phyloP scores from a whole-genome alignment of 1,284 basidiomycete species.

The Malassezia globosa region DNA sequence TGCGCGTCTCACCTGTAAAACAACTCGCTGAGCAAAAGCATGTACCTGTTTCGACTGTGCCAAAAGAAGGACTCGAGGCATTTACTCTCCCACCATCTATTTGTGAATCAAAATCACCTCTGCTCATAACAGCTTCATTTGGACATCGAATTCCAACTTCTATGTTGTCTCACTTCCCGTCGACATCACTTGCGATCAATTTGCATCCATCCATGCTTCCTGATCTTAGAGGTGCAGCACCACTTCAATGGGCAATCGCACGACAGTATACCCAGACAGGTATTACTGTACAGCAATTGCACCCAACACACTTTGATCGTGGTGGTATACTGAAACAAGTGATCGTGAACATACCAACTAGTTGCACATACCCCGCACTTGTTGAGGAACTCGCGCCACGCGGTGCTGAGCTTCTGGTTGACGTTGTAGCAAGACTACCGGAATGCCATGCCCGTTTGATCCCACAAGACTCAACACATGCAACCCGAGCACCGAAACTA shows the following conservation, averaged over 20 bases:
- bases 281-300: constrained; percentile 30
- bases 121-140: constrained; percentile 83
- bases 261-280: constrained; percentile 20
- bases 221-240: constrained; percentile 76
- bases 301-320: constrained; percentile 25
- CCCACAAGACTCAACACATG: constrained; percentile 18
- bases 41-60: constrained; percentile 20
- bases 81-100: constrained; percentile 13
- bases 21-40: constrained; percentile 20
- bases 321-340: constrained; percentile 19
- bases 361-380: constrained; percentile 1
- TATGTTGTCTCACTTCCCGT: constrained; percentile 59
- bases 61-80: constrained; percentile 16
- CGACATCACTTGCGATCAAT: constrained; percentile 60
- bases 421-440: constrained; percentile 59
- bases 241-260: constrained; percentile 70
- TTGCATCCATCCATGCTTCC: constrained; percentile 85
- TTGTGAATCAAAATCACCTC: constrained; percentile 18
- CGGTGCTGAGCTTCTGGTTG: constrained; percentile 63
- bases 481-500: constrained; percentile 30
- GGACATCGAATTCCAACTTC: constrained; percentile 68
- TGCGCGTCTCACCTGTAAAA: constrained; percentile 34
- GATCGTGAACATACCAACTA: not conserved
- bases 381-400: constrained; percentile 13
- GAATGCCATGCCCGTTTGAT: constrained; percentile 49